Conservation (phyloP, 2,329 filamentous ascomycete genomes). For the Penicillium sp. region DNA sequence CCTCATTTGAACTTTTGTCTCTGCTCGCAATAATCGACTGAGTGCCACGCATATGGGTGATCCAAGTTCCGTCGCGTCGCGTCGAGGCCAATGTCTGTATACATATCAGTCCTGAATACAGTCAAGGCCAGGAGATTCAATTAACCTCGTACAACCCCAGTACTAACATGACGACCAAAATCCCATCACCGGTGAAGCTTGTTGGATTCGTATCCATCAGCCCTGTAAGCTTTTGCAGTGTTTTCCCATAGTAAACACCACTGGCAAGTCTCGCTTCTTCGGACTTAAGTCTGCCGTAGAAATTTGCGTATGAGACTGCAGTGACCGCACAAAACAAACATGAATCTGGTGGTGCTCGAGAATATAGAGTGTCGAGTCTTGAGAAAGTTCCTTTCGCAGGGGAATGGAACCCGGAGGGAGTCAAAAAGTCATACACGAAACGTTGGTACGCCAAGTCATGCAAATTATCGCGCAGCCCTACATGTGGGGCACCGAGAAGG, state of each 20-base stretch:
- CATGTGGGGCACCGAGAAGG: not conserved
- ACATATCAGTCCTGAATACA: not conserved
- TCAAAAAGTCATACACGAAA: slow-evolving; percentile 15
- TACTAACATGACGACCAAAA: slow-evolving; percentile 12
- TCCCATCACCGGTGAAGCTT: slow-evolving; percentile 9
- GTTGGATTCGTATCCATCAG: slow-evolving; percentile 2
- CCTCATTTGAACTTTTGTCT: slow-evolving; percentile 4
- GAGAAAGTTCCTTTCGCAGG: not conserved
- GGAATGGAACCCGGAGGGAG: slow-evolving; percentile 1
- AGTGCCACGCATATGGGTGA: slow-evolving; percentile 15
- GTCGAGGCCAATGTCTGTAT: slow-evolving; percentile 13
- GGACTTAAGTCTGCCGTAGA: slow-evolving; percentile 7
- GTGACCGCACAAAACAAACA: slow-evolving; percentile 9
- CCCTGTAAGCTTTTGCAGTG: slow-evolving; percentile 9
- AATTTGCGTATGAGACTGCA: slow-evolving; percentile 15
- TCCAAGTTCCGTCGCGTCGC: slow-evolving; percentile 12
- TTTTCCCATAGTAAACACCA: slow-evolving; percentile 8
- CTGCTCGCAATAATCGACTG: slow-evolving; percentile 13
- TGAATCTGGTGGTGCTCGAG: not conserved
- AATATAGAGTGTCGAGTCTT: slow-evolving; percentile 3
- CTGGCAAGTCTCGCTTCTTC: slow-evolving; percentile 9
- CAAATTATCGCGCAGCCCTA: not conserved
- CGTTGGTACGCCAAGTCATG: slow-evolving; percentile 12
- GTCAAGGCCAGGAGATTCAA: not conserved
- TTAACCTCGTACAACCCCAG: slow-evolving; percentile 17